Conservation (phyloP, 148 eudicot species). For the Polygonum maritimum region DNA sequence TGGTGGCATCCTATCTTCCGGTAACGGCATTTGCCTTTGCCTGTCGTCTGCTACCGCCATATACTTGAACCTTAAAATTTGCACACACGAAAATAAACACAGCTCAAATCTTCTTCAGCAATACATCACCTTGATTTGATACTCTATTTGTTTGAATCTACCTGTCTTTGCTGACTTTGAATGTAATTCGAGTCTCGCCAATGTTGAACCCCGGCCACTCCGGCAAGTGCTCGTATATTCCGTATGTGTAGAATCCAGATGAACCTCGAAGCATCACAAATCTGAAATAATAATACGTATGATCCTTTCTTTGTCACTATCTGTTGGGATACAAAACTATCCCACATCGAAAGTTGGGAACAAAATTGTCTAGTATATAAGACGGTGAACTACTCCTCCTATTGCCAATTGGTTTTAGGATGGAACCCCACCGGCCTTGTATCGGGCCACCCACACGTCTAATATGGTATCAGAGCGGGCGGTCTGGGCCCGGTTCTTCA, state of each 20-base stretch:
- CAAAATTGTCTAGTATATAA: too few relatives aligned
- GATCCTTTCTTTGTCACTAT: not conserved
- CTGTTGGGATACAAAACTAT: too few relatives aligned
- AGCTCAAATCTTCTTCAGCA: not conserved
- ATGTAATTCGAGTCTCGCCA: conserved; percentile 12
- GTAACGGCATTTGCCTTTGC: conserved; percentile 13
- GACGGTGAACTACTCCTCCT: too few relatives aligned
- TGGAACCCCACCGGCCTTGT: too few relatives aligned
- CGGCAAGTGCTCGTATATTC: conserved; percentile 37
- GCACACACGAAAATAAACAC: not conserved
- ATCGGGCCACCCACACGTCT: too few relatives aligned
- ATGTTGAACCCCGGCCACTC: conserved; percentile 22
- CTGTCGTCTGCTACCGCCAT: conserved; percentile 15
- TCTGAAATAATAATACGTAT: conserved; percentile 16
- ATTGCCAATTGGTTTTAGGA: too few relatives aligned
- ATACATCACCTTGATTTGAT: not conserved
- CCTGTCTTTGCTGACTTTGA: conserved; percentile 17
- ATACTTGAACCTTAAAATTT: conserved; percentile 4
- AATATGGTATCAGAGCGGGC: too few relatives aligned
- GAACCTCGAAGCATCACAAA: conserved; percentile 50
- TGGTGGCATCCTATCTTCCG: conserved; percentile 14
- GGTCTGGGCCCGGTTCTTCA: too few relatives aligned
- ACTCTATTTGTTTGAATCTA: not conserved
- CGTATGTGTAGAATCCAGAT: conserved; percentile 61
- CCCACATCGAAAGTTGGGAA: too few relatives aligned